Conservation (phyloP, 805 yeast genomes). For the Metschnikowia orientalis region DNA sequence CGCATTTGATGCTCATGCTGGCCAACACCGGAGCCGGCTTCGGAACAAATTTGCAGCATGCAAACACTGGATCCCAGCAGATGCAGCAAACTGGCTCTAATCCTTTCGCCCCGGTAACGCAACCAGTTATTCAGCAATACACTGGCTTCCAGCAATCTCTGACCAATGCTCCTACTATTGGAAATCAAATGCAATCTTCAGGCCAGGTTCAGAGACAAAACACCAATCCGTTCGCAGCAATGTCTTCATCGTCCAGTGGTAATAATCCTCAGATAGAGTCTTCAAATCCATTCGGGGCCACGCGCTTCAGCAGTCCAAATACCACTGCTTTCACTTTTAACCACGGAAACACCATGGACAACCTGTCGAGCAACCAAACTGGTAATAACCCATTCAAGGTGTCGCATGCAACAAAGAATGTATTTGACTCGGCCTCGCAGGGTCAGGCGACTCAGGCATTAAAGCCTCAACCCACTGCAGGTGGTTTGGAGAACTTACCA, state of each 20-base stretch:
- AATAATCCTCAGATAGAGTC: slow-evolving; percentile 14
- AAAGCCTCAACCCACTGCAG: slow-evolving; percentile 60
- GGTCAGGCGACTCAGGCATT: slow-evolving; percentile 23
- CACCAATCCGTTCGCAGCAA: slow-evolving; percentile 35
- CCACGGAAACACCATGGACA: slow-evolving; percentile 8
- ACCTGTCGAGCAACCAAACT: slow-evolving; percentile 36
- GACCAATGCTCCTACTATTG: not conserved
- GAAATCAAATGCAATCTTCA: not conserved
- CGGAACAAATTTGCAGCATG: slow-evolving; percentile 43
- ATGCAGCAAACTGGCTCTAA: slow-evolving; percentile 11
- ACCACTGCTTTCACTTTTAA: slow-evolving; percentile 17
- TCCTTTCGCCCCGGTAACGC: slow-evolving; percentile 9
- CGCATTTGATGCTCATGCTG: slow-evolving; percentile 11
- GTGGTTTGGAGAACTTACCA: slow-evolving; percentile 64
- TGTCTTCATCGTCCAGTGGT: slow-evolving; percentile 15
- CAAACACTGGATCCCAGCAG: slow-evolving; percentile 19
- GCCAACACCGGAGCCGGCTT: slow-evolving; percentile 55
- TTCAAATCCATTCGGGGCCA: slow-evolving; percentile 45
- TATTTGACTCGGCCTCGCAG: slow-evolving; percentile 25
- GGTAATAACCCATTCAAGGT: slow-evolving; percentile 62
- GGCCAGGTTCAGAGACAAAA: slow-evolving; percentile 8
- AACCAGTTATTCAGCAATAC: slow-evolving; percentile 10
- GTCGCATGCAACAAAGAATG: slow-evolving; percentile 30
- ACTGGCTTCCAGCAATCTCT: slow-evolving; percentile 8
- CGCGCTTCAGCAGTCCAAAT: slow-evolving; percentile 30